Evolutionary conservation across 176 grass and related monocot species (phyloP).

Genomic region (Oryza meyeriana): DNA sequence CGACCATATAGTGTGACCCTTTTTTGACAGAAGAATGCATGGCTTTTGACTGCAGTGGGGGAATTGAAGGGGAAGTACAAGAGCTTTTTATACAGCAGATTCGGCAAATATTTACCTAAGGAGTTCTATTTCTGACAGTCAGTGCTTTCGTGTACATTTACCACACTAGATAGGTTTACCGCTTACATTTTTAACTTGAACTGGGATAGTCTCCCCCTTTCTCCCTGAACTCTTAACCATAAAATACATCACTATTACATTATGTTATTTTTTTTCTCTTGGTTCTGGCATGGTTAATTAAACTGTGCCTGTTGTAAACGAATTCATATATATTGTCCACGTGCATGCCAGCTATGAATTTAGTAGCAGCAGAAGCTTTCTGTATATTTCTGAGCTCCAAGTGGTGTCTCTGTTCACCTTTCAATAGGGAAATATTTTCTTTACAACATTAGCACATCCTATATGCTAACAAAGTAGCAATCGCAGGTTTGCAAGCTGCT

Average conservation of each 20-base stretch:
- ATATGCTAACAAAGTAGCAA: neutral
- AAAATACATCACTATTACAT: neutral
- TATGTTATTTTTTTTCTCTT: neutral
- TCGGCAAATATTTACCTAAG: slow-evolving; percentile 40
- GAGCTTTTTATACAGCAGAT: slow-evolving; percentile 68
- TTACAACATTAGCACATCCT: neutral
- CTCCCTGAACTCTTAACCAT: neutral
- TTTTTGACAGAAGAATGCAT: neutral
- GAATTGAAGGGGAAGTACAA: slow-evolving; percentile 86
- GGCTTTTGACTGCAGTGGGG: slow-evolving; percentile 46
- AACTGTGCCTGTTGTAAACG: neutral
- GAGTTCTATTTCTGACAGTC: slow-evolving; percentile 60
- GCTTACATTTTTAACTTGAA: neutral
- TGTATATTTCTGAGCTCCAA: neutral
- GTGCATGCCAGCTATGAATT: neutral
- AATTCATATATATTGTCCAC: neutral
- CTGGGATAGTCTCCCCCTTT: neutral
- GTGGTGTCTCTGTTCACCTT: neutral
- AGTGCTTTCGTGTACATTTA: neutral
- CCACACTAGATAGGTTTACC: neutral
- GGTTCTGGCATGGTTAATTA: neutral
- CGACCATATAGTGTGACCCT: neutral
- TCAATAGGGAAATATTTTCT: neutral
- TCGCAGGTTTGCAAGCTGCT: neutral
- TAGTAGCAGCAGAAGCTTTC: neutral